Base-by-base conservation (phyloP, 768 basidiomycete genomes). In the Amanita fuliginea region DNA sequence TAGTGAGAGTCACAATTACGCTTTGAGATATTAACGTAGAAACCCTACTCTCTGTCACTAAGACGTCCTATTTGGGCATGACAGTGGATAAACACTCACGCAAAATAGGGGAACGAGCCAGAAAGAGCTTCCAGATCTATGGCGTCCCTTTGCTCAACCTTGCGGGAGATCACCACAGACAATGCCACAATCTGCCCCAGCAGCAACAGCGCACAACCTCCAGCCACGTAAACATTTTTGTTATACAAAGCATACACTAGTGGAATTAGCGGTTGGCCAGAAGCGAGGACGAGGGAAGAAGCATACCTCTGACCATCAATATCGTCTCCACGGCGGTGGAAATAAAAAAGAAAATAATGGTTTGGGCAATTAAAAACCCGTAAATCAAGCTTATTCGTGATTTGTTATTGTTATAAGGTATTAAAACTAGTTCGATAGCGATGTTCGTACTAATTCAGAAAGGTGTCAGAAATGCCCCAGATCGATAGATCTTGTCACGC, bases 191-290 rank as follows among this genome's bases (percentile, higher is more conserved):
- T 14, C 16, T 49, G 37, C n/a, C 13, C 39, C 7, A 49, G 4
- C 16, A 41, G 7, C 6, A 42, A 41, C 19, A 30, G 4, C n/a
- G 18, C 24, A 26, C 37, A 49, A 11, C 22, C 39, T 11, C 16
- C 13, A 11, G 41, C 48, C 9, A 49, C 18, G 10, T 40, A 33
- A 9, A 49, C n/a, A 26, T 42, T 49, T 21, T 42, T 40, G 39
- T 40, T 40, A 16, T 49, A 49, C 19, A 49, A 19, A 8, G 48
- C 48, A 18, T 49, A 49, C 18, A 49, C 48, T 49, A 35, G 16
- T 16, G 6, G 6, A 18, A 28, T 41, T 3, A n/a, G 14, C 36
- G 2, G 30, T 16, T 32, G 7, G 11, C 9, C 28, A 14, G 24
- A 16, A 41, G 18, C 22, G 13, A 16, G 6, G 32, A 14, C n/a